Evolutionary conservation across 495 filamentous ascomycete genomes (phyloP).

Genomic region (Podospora fimiseda): DNA sequence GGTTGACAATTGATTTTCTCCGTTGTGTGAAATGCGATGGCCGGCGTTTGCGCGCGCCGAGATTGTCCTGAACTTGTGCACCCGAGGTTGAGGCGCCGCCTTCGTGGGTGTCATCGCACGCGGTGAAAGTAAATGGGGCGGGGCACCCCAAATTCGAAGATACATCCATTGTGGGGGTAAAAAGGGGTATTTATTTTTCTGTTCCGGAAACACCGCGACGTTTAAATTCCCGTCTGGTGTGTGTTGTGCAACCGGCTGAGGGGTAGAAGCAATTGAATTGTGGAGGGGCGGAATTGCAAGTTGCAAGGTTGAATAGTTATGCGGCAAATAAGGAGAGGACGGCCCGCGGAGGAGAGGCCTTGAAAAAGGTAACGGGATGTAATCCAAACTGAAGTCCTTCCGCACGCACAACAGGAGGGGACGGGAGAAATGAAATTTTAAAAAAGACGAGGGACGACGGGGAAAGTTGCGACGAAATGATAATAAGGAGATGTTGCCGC

Average conservation of each 20-base stretch:
- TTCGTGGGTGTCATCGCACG: constrained; percentile 29
- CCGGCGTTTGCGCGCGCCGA: constrained; percentile 39
- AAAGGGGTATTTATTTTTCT: neutral
- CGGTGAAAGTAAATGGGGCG: constrained; percentile 29
- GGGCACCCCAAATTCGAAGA: constrained; percentile 28
- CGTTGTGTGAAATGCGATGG: constrained; percentile 60
- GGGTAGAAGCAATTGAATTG: neutral
- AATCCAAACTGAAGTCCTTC: neutral
- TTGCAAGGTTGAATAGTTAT: no score
- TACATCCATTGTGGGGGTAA: constrained; percentile 20
- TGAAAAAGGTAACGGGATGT: neutral
- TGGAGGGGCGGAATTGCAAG: neutral
- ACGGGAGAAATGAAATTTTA: neutral
- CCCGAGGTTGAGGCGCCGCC: constrained; percentile 21
- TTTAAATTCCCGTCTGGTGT: neutral
- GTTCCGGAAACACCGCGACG: neutral
- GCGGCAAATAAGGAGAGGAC: neutral
- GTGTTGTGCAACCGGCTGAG: neutral
- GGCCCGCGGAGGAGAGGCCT: neutral
- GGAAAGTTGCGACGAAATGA: neutral
- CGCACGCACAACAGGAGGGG: neutral
- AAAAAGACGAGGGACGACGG: neutral
- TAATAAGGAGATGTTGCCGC: neutral
- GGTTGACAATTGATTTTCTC: constrained; percentile 57
- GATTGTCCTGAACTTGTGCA: constrained; percentile 25